Evolutionary conservation across 208 protist species (phyloP).

Genomic region (Leishmania lainsoni): DNA sequence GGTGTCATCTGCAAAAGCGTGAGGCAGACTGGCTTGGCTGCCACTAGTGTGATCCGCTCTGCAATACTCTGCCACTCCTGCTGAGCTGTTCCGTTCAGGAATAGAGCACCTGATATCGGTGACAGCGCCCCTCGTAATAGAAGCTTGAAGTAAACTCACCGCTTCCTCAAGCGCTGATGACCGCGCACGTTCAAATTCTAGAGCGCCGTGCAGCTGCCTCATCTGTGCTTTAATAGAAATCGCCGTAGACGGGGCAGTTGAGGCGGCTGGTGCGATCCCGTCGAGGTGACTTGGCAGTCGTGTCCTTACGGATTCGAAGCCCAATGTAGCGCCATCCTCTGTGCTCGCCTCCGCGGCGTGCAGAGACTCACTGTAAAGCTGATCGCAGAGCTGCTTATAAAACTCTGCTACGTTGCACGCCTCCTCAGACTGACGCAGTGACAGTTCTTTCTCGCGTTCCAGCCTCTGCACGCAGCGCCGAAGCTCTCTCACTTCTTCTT

Average conservation of each 20-base stretch:
- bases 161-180: conserved; percentile 15
- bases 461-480: conserved; percentile 26
- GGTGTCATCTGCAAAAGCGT: not conserved
- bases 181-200: conserved; percentile 6
- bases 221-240: conserved; percentile 2
- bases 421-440: conserved; percentile 43
- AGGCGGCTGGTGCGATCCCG: not conserved
- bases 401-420: conserved; percentile 47
- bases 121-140: not conserved
- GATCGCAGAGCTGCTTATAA: conserved; percentile 11
- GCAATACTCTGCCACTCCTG: not conserved
- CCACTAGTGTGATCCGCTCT: not conserved
- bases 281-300: not conserved
- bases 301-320: not conserved
- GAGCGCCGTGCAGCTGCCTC: conserved; percentile 1
- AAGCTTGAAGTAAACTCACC: conserved; percentile 1
- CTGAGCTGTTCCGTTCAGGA: not conserved
- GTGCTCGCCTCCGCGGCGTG: not conserved
- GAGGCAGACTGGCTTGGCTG: not conserved
- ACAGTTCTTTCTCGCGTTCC: conserved; percentile 37
- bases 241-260: not conserved
- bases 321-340: not conserved
- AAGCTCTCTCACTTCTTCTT: conserved; percentile 41
- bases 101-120: not conserved
- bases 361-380: conserved; percentile 4